These are phyloP conservation scores for Chlamydomonas schloesseri DNA, from an alignment of 139 green algal genomes.

Conservation along the genomic window DNA sequence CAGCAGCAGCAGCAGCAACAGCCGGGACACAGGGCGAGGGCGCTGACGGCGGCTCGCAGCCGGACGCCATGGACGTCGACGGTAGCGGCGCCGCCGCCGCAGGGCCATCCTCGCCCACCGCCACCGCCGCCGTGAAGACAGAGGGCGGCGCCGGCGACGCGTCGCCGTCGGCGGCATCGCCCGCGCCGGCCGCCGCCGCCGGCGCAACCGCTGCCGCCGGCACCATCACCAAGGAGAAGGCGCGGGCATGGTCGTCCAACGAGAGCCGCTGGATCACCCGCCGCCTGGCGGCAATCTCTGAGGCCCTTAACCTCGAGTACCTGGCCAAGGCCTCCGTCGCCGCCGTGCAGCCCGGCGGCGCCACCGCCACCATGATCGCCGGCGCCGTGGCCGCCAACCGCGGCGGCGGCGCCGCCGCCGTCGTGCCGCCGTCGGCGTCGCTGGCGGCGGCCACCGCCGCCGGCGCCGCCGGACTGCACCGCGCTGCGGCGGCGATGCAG, in stretches of 20 bases:
- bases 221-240: neutral
- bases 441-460: too few relatives aligned
- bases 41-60: neutral
- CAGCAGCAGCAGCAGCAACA: neutral
- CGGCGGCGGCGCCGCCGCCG: neutral
- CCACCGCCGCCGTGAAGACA: neutral
- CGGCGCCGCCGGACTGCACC: neutral
- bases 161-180: neutral
- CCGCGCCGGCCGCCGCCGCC: neutral
- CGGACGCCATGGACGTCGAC: neutral
- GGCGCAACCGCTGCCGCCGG: neutral
- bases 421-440: too few relatives aligned
- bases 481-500: too few relatives aligned
- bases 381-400: neutral
- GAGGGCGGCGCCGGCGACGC: neutral
- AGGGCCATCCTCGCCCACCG: neutral
- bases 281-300: conserved; percentile 3
- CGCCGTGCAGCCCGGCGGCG: neutral
- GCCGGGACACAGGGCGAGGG: neutral
- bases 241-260: neutral
- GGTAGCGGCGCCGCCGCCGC: neutral
- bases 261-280: conserved; percentile 27
- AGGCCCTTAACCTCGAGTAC: conserved; percentile 28
- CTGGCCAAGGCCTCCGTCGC: neutral
- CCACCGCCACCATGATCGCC: neutral